Base-by-base conservation (phyloP, 495 filamentous ascomycete genomes). In the Penicillium coffeae region DNA sequence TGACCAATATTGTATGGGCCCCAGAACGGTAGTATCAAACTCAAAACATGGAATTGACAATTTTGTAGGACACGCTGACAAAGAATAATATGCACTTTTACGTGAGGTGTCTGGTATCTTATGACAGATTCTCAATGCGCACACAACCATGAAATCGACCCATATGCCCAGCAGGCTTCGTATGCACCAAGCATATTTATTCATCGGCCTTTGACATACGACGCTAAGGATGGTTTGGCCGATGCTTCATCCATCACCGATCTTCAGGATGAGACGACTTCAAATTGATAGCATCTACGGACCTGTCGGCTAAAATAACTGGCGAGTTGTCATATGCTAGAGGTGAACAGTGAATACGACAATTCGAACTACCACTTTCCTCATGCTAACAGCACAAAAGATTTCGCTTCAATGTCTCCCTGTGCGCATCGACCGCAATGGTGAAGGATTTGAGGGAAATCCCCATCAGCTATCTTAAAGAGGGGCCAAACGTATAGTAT, bases 371-470 rank as follows among this genome's bases (percentile, higher is more conserved):
- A n/a, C n/a, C n/a, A n/a, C n/a, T n/a, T n/a, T n/a, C n/a, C n/a
- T n/a, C n/a, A n/a, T n/a, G n/a, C n/a, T n/a, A 8, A 16, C 9
- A 3, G 0, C n/a, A n/a, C n/a, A n/a, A n/a, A 64, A 94, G 91
- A 51, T 97, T 97, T 62, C 89, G 94, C 16, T 99, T 87, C 65
- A 84, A 89, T 59, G 84, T 89, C 33, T 90, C 89, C 0, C 71
- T 99, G 39, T 92, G 95, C 62, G 93, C 90, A 0, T 88, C 90
- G n/a, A 96, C 91, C 2, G 92, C 91, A 21, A 96, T 96, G 92
- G 83, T 95, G 56, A 90, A 85, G 62, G 78, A 87, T 54, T 58
- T 77, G 2, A 83, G 91, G 47, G 92, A 96, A 62, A 89, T 93
- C 38, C 91, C 91, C 0, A 80, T 96, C 12, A 94, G 90, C 0